phyloP scores from a whole-genome alignment of 306 rosid species.

The Prunus dulcis region DNA sequence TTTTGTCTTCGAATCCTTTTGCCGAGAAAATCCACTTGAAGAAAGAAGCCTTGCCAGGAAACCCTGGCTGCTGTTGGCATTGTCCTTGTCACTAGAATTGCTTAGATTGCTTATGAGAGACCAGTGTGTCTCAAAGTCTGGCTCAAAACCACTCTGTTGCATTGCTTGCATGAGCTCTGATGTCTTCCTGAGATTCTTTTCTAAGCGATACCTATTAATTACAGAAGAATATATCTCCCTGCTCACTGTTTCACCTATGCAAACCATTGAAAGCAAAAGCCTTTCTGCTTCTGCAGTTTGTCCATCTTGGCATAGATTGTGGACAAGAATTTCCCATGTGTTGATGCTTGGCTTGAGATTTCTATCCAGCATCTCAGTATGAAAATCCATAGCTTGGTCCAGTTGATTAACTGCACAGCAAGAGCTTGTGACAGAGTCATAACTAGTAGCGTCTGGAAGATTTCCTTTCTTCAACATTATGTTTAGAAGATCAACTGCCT shows the following conservation, averaged over 20 bases:
- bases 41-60: conserved; percentile 80
- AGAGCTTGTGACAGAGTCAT: conserved; percentile 56
- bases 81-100: conserved; percentile 32
- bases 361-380: conserved; percentile 62
- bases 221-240: conserved; percentile 57
- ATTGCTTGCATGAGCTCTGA: conserved; percentile 67
- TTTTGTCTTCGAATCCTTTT: conserved; percentile 16
- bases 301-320: conserved; percentile 49
- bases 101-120: conserved; percentile 77
- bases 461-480: conserved; percentile 65
- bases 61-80: conserved; percentile 43
- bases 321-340: conserved; percentile 50
- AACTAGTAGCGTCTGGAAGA: conserved; percentile 59
- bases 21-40: conserved; percentile 53
- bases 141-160: conserved; percentile 73
- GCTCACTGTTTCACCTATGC: conserved; percentile 58
- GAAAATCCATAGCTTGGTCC: conserved; percentile 58
- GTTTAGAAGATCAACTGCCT: conserved; percentile 65
- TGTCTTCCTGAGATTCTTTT: conserved; percentile 61
- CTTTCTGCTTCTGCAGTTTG: conserved; percentile 65
- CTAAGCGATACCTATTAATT: conserved; percentile 44
- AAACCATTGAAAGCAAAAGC: conserved; percentile 43
- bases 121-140: conserved; percentile 92
- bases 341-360: conserved; percentile 50
- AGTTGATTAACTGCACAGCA: conserved; percentile 46